These are phyloP conservation scores for Closterium sp. DNA, from an alignment of 139 green algal genomes.

Conservation along the genomic window DNA sequence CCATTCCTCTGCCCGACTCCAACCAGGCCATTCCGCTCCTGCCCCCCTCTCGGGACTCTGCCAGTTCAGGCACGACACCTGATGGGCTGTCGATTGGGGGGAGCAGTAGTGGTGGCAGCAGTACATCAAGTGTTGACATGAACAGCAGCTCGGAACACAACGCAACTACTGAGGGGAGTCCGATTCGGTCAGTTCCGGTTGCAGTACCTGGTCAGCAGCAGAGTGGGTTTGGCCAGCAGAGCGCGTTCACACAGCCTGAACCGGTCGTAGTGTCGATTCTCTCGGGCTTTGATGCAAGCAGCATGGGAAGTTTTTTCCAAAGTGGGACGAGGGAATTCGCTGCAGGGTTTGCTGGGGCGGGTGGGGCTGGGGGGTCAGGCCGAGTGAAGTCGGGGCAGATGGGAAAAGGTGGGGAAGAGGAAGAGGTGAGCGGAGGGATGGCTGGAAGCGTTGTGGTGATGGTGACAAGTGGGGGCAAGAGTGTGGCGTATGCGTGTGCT, in stretches of 20 bases:
- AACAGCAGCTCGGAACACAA: neutral
- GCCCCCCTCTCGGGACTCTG: neutral
- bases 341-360: neutral
- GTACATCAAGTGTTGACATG: neutral
- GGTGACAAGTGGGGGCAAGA: neutral
- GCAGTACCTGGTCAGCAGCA: neutral
- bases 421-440: neutral
- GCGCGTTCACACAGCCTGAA: neutral
- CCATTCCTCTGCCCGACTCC: neutral
- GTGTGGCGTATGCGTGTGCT: neutral
- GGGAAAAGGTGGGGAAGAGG: neutral
- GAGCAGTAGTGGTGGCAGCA: neutral
- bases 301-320: neutral
- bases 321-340: neutral
- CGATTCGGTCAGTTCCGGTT: neutral
- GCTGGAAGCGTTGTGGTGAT: neutral
- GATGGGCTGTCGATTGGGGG: too few species aligned
- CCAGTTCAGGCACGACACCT: too few species aligned
- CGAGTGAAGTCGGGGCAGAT: too few species aligned
- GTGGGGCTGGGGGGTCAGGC: neutral
- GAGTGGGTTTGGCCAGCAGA: neutral
- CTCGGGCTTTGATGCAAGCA: neutral
- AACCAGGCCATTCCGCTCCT: neutral
- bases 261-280: neutral
- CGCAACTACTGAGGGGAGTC: neutral